These are phyloP conservation scores for Ogataea glucozyma DNA, from an alignment of 805 yeast genomes.

Conservation along the genomic window DNA sequence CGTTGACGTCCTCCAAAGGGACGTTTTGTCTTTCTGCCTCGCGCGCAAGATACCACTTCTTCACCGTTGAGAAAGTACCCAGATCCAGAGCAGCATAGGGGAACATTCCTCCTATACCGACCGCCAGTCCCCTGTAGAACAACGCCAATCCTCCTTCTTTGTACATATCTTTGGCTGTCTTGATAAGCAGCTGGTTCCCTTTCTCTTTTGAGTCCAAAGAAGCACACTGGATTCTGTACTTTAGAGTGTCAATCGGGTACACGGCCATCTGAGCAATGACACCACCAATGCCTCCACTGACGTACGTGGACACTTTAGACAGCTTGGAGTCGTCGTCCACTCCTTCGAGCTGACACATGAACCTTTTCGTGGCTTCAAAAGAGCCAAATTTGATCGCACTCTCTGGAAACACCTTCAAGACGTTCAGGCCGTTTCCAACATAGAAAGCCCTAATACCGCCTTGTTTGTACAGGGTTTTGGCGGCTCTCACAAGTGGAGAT, in stretches of 20 bases:
- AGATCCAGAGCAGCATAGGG: slow-evolving; percentile 96
- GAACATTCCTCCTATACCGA: slow-evolving; percentile 94
- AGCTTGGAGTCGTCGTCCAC: slow-evolving; percentile 66
- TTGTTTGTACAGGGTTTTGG: slow-evolving; percentile 75
- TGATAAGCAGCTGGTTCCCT: slow-evolving; percentile 60
- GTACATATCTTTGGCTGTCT: slow-evolving; percentile 78
- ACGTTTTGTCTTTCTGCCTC: slow-evolving; percentile 56
- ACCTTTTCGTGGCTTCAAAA: slow-evolving; percentile 81
- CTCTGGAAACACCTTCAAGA: slow-evolving; percentile 93
- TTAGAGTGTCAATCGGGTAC: slow-evolving; percentile 93
- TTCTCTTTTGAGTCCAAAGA: slow-evolving; percentile 61
- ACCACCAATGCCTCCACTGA: slow-evolving; percentile 97
- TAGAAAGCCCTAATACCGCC: slow-evolving; percentile 89
- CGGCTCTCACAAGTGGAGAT: slow-evolving; percentile 80
- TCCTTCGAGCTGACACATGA: slow-evolving; percentile 75
- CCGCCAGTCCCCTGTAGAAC: slow-evolving; percentile 84
- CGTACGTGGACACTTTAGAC: slow-evolving; percentile 75
- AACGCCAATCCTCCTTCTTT: slow-evolving; percentile 72
- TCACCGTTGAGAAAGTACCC: slow-evolving; percentile 88
- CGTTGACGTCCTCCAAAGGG: slow-evolving; percentile 62
- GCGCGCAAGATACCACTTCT: slow-evolving; percentile 67
- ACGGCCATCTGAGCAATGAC: slow-evolving; percentile 89
- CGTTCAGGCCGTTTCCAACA: slow-evolving; percentile 93
- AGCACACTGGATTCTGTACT: slow-evolving; percentile 92
- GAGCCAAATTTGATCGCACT: slow-evolving; percentile 97